phyloP scores from a whole-genome alignment of 2,329 filamentous ascomycete species.

The Paecilomyces variotii region DNA sequence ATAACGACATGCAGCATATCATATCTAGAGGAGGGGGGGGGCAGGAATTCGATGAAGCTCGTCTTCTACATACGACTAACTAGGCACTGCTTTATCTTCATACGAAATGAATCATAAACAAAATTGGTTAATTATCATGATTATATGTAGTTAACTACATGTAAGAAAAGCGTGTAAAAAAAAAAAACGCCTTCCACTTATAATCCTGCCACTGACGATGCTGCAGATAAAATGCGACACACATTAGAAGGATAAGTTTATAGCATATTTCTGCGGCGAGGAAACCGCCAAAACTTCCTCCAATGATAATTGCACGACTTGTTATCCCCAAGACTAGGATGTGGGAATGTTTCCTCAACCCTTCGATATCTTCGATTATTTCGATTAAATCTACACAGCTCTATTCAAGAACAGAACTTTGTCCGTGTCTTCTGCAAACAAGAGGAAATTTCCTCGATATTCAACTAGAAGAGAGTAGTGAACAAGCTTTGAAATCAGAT shows the following conservation, averaged over 20 bases:
- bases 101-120: not conserved
- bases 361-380: not conserved
- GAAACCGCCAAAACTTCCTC: constrained; percentile 35
- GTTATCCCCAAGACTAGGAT: constrained; percentile 14
- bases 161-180: not conserved
- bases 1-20: too few relatives aligned
- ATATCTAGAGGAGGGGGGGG: constrained; percentile 1
- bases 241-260: constrained; percentile 24
- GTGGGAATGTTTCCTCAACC: constrained; percentile 25
- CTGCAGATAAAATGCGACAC: constrained; percentile 27
- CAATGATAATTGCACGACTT: constrained; percentile 25
- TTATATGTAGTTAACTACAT: too few relatives aligned
- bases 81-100: not conserved
- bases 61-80: constrained; percentile 15
- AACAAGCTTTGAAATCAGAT: not conserved
- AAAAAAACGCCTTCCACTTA: too few relatives aligned
- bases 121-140: too few relatives aligned
- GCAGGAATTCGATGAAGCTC: constrained; percentile 26
- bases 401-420: not conserved
- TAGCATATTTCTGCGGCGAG: constrained; percentile 34
- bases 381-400: not conserved
- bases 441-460: not conserved
- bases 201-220: too few relatives aligned
- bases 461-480: not conserved
- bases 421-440: not conserved